Percentiles rank a stretch among this genome's conserved stretches.
phyloP scores from a whole-genome alignment of 2,329 filamentous ascomycete genomes.

The Botrytis deweyae region DNA sequence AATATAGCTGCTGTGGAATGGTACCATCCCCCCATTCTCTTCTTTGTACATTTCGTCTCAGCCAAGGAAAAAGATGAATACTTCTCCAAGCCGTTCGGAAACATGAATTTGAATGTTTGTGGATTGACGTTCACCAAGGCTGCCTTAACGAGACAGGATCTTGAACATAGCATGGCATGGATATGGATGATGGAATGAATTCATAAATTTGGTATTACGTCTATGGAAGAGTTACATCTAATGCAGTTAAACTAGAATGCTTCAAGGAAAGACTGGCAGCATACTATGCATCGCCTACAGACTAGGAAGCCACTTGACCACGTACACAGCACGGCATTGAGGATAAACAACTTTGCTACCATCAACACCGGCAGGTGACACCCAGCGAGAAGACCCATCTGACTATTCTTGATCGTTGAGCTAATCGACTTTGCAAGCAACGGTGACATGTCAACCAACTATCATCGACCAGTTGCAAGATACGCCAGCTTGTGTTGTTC shows the following conservation, averaged over 20 bases:
- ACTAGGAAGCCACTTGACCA: not conserved
- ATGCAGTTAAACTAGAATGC: not conserved
- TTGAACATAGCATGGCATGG: not conserved
- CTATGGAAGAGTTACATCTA: not conserved
- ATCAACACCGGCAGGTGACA: not conserved
- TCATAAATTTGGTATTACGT: not conserved
- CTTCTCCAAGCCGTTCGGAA: not conserved
- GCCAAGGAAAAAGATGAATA: not conserved
- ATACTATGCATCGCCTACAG: not conserved
- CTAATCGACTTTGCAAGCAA: not conserved
- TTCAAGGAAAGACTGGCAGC: not conserved
- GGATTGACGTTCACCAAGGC: not conserved
- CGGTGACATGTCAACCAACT: not conserved
- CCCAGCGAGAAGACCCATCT: not conserved
- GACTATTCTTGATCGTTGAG: not conserved
- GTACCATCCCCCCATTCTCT: not conserved
- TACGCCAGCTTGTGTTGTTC: too few relatives aligned
- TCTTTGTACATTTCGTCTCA: not conserved
- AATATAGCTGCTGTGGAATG: not conserved
- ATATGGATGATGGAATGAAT: not conserved
- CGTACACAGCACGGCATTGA: not conserved
- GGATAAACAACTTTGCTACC: not conserved
- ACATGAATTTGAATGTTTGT: not conserved
- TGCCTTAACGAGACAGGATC: not conserved
- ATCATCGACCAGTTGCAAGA: too few relatives aligned